Evolutionary conservation across 176 grass and related monocot species (phyloP), one percentile per base, ranked within the genome.

Genomic region (Oryza meyeriana): DNA sequence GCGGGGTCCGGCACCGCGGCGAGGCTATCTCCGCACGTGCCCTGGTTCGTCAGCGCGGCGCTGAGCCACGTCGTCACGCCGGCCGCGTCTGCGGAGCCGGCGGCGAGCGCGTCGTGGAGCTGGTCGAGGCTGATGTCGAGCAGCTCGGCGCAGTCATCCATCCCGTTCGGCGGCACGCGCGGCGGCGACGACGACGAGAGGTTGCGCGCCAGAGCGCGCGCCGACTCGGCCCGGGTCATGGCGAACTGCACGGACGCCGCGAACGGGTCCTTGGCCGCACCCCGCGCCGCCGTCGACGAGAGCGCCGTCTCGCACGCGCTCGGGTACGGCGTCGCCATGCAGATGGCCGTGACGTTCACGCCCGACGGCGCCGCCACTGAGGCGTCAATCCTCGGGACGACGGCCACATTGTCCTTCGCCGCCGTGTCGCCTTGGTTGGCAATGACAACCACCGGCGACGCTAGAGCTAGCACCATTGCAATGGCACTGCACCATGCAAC

Each of bases 1-100:
- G 70, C 16, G 65, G 80, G 76, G 36, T 70, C 68, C 5, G 57
- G 72, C 38, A 82, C 66, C 45, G 52, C 24, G 62, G 59, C 65
- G 63, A 97, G 92, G 81, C 94, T 89, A n/a, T 94, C 90, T 34
- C 27, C 41, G 84, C 94, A 97, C 12, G 88, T 94, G 48, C 27
- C 87, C 80, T 97, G 94, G 89, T 97, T 97, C 12, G 94, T 94
- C 35, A 97, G 92, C 34, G 92, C 90, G 13, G 95, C 95, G 64
- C 95, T 94, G 73, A 97, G 90, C 95, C 95, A 97, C 38, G 94
- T 97, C 6, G 80, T 77, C 55, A 81, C 77, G 31, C 90, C 90
- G 61, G 90, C 71, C 1, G 40, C 76, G 76, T 70, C 77, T 5
- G 76, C 29, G 16, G 67, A 40, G 12, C 45, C 16, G 2, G 22